Conservation (phyloP, 495 filamentous ascomycete species). For the Barbatosphaeria neglecta region DNA sequence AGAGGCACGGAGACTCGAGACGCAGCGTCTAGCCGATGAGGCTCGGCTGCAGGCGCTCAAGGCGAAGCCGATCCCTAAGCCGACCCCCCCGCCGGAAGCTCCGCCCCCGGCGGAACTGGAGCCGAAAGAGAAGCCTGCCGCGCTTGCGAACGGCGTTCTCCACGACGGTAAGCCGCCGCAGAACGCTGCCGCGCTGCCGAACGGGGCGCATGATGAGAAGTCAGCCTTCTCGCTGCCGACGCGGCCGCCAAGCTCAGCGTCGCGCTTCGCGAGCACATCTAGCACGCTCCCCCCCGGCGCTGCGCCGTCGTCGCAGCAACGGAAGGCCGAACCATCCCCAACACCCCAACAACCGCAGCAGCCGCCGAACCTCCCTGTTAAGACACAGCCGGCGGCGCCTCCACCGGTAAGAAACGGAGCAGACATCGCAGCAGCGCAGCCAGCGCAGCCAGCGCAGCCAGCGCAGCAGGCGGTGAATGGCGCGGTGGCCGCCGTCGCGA, state of each 20-base stretch:
- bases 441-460: not conserved
- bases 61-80: not conserved
- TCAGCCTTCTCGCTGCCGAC: not conserved
- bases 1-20: slow-evolving; percentile 28
- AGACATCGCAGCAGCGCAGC: too few species aligned
- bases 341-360: not conserved
- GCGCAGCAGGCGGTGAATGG: not conserved
- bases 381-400: not conserved
- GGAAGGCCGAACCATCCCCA: not conserved
- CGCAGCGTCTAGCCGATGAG: not conserved
- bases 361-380: not conserved
- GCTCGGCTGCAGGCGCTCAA: not conserved
- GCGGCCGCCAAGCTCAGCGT: not conserved
- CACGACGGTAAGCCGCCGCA: not conserved
- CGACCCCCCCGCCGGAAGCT: slow-evolving; percentile 9
- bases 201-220: not conserved
- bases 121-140: not conserved
- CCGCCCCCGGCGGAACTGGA: not conserved
- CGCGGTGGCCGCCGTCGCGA: slow-evolving; percentile 5
- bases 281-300: not conserved
- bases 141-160: not conserved
- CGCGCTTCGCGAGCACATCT: not conserved
- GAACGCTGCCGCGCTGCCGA: not conserved
- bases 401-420: not conserved
- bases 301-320: not conserved